phyloP scores from a whole-genome alignment of 768 basidiomycete species.

The Lactarius trivialis region DNA sequence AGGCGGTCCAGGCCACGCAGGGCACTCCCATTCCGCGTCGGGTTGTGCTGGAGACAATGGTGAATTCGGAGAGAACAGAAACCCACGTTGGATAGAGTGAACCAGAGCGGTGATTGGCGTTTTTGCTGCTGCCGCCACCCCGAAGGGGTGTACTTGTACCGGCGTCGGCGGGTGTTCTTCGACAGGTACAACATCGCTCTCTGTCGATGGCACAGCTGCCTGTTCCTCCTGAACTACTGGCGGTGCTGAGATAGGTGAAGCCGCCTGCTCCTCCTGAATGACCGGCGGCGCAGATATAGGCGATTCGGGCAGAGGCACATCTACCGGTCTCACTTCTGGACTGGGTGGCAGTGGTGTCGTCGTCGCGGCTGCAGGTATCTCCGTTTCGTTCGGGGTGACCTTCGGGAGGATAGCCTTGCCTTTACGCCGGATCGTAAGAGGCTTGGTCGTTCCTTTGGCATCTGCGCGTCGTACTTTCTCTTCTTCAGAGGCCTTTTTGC shows the following conservation, averaged over 20 bases:
- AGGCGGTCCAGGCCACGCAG: slow-evolving; percentile 19
- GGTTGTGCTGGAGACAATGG: slow-evolving; percentile 54
- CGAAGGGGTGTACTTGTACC: background rate
- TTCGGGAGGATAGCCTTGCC: background rate
- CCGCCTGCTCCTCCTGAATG: background rate
- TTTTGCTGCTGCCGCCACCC: slow-evolving; percentile 8
- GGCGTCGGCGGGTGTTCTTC: background rate
- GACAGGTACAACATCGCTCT: background rate
- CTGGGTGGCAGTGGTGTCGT: slow-evolving; percentile 7
- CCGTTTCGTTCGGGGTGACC: background rate
- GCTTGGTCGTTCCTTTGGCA: slow-evolving; percentile 12
- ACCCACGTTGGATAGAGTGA: slow-evolving; percentile 55
- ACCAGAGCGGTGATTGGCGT: slow-evolving; percentile 63
- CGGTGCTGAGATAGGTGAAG: slow-evolving; percentile 6
- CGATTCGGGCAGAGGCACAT: slow-evolving; percentile 17
- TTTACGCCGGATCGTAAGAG: background rate
- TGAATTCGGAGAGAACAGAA: slow-evolving; percentile 56
- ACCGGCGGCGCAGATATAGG: background rate
- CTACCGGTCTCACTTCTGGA: slow-evolving; percentile 11
- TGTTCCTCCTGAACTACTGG: background rate
- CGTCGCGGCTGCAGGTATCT: slow-evolving; percentile 1
- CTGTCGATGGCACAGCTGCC: background rate
- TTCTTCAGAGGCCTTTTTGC: slow-evolving; percentile 18
- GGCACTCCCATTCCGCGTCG: slow-evolving; percentile 29
- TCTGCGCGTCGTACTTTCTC: slow-evolving; percentile 15